Evolutionary conservation across 768 basidiomycete species (phyloP).

Genomic region (Tulasnella calospora): DNA sequence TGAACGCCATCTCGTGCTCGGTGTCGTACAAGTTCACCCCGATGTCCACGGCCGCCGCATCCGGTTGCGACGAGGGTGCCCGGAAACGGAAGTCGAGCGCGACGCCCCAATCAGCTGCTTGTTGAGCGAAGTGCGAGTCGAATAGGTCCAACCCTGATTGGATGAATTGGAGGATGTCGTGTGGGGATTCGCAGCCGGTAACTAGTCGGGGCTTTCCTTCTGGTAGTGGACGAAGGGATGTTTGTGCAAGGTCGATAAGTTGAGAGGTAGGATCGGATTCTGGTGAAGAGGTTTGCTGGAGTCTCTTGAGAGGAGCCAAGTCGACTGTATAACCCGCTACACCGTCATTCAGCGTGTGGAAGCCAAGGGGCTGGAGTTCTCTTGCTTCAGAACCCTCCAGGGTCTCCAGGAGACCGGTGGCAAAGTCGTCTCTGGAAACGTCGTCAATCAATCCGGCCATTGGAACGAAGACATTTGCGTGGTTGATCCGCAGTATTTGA

Average conservation of each 20-base stretch:
- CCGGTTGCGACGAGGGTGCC: constrained; percentile 30
- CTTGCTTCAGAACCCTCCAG: constrained; percentile 55
- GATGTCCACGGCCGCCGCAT: constrained; percentile 38
- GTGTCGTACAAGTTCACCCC: constrained; percentile 70
- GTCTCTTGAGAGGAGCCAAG: constrained; percentile 43
- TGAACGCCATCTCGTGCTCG: constrained; percentile 58
- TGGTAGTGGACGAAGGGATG: constrained; percentile 57
- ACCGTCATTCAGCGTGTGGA: constrained; percentile 57
- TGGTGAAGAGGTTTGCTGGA: constrained; percentile 35
- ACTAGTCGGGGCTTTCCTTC: constrained; percentile 58
- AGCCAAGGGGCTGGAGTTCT: constrained; percentile 44
- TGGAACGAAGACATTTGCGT: constrained; percentile 54
- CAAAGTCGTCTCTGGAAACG: constrained; percentile 60
- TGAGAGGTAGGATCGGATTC: constrained; percentile 12
- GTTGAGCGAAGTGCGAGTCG: constrained; percentile 66
- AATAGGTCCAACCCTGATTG: constrained; percentile 71
- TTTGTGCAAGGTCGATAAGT: constrained; percentile 46
- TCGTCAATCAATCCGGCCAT: constrained; percentile 58
- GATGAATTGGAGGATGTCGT: constrained; percentile 67
- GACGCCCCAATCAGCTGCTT: constrained; percentile 62
- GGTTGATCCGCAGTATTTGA: constrained; percentile 42
- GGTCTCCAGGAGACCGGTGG: constrained; percentile 52
- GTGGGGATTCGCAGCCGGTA: constrained; percentile 55
- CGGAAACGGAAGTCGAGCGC: constrained; percentile 79
- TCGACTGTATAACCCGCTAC: constrained; percentile 68